Conservation (phyloP, 371 early-diverging fungal species). For the Astathelohania contejeani region DNA sequence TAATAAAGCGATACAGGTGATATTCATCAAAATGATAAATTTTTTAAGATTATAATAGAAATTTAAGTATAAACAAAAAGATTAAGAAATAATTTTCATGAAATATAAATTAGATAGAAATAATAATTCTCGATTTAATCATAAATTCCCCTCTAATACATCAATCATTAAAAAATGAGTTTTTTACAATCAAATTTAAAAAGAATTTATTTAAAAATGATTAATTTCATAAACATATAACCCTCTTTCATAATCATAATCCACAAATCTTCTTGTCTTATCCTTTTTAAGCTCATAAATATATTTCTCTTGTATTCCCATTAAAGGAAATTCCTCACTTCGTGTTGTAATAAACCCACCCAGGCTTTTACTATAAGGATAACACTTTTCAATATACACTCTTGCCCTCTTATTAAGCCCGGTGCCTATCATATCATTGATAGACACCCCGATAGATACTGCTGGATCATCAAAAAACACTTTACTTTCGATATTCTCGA, state of each 20-base stretch:
- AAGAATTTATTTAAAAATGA: conserved; percentile 28
- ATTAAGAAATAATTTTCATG: no score
- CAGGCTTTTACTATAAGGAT: conserved; percentile 18
- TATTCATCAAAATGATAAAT: no score
- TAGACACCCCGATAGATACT: conserved; percentile 18
- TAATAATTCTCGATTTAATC: no score
- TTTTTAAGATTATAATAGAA: no score
- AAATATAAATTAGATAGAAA: no score
- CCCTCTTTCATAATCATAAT: conserved; percentile 35
- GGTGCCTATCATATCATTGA: conserved; percentile 21
- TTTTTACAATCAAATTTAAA: no score
- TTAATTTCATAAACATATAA: conserved; percentile 39
- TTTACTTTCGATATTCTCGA: conserved; percentile 21
- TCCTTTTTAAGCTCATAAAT: conserved; percentile 38
- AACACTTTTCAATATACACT: conserved; percentile 35
- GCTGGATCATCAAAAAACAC: conserved; percentile 15
- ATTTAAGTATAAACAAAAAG: no score
- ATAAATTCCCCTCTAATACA: no score
- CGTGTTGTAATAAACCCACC: conserved; percentile 18
- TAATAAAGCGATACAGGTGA: no score
- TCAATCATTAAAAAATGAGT: no score
- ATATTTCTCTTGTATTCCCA: conserved; percentile 37
- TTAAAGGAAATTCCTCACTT: conserved; percentile 14
- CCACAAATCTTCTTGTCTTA: conserved; percentile 30
- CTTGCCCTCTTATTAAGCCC: conserved; percentile 33